phyloP scores from a whole-genome alignment of 73 alveolate genomes.

The Symbiodinium pilosum region DNA sequence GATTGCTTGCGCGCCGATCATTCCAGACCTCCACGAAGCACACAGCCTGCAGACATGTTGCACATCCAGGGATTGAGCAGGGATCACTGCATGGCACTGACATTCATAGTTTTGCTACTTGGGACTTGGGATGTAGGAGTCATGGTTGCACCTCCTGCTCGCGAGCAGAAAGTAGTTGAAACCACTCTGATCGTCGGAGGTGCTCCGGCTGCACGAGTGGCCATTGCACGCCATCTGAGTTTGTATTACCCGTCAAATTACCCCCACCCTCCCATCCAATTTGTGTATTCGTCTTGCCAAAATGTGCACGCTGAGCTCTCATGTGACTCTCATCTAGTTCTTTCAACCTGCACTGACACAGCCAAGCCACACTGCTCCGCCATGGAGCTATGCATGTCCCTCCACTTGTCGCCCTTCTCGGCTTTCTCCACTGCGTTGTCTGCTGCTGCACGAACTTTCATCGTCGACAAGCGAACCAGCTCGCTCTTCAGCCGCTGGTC shows the following conservation, averaged over 20 bases:
- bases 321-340: no score
- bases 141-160: slow-evolving; percentile 13
- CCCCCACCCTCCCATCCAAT: no score
- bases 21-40: slow-evolving; percentile 45
- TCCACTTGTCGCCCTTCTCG: neutral
- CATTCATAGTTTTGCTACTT: no score
- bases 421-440: no score
- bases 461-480: no score
- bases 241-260: no score
- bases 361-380: neutral
- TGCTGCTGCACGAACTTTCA: no score
- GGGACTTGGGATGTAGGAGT: neutral
- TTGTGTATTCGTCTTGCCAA: no score
- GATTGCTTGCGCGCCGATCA: neutral
- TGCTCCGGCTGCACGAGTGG: neutral
- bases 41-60: neutral
- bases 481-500: no score
- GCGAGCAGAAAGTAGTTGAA: neutral
- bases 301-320: no score
- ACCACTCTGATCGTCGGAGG: neutral
- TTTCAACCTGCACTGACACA: no score
- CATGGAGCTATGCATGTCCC: neutral
- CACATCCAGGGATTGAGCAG: neutral
- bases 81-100: no score
- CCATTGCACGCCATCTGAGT: neutral